Evolutionary conservation across 371 early-diverging fungal species (phyloP).

Genomic region (Actinomucor elegans): DNA sequence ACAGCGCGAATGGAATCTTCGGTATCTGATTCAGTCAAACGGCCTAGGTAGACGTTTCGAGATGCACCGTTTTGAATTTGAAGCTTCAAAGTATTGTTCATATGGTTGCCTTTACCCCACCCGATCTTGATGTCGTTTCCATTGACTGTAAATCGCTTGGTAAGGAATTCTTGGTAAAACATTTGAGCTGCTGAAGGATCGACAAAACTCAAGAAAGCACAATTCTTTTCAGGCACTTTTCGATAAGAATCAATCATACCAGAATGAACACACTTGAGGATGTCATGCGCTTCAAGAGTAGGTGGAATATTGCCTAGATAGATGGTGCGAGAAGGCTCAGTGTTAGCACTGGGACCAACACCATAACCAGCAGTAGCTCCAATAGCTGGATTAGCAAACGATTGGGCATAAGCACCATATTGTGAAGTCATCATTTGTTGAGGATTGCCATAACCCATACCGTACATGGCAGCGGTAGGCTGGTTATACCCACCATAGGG

Average conservation of each 20-base stretch:
- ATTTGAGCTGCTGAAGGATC: constrained; percentile 62
- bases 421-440: not conserved
- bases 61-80: constrained; percentile 65
- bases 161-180: constrained; percentile 47
- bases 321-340: constrained; percentile 67
- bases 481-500: constrained; percentile 9
- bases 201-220: constrained; percentile 79
- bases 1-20: constrained; percentile 52
- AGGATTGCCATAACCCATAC: constrained; percentile 6
- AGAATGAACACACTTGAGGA: constrained; percentile 68
- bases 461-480: constrained; percentile 18
- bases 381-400: constrained; percentile 3
- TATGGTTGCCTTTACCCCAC: constrained; percentile 68
- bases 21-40: constrained; percentile 51
- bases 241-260: constrained; percentile 72
- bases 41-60: constrained; percentile 75
- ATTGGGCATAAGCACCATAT: constrained; percentile 7
- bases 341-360: not conserved
- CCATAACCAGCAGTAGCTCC: constrained; percentile 9
- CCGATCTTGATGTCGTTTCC: constrained; percentile 63
- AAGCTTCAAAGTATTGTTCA: constrained; percentile 42
- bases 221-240: constrained; percentile 67
- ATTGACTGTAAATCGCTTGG: constrained; percentile 35
- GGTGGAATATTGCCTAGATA: constrained; percentile 73
- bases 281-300: constrained; percentile 59